Evolutionary conservation across 1,139 yeast genomes (phyloP), one percentile per base, ranked within the genome.

Genomic region (Hansenula sp.): DNA sequence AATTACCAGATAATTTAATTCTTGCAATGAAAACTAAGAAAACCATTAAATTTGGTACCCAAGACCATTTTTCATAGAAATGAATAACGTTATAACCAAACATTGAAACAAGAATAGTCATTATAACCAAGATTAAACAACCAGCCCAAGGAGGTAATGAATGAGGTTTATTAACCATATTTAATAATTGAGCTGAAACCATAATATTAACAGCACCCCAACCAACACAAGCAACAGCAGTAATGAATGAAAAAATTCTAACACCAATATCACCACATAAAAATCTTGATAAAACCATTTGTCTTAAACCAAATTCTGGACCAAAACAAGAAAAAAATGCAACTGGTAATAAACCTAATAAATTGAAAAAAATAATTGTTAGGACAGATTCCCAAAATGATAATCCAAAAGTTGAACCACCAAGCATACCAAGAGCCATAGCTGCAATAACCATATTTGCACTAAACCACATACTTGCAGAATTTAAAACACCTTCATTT

Each of bases 161-260:
- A 38, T 72, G 71, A 33, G 68, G 67, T 21, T 68, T 47, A 64
- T 87, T 86, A 48, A 88, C 82, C 60, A 85, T 79, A 64, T 83
- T 81, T 51, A 89, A 71, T 57, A 89, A 70, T 61, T 87, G 95
- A 20, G 96, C 95, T 28, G 94, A 80, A 22, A 89, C 84, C 78
- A 89, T 86, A 49, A 88, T 85, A 65, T 89, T 90, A 36, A 88
- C 94, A 16, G 95, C 87, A 64, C 95, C 89, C 97, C 97, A 89
- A 50, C 97, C 97, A 48, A 89, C 76, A 74, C 96, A 87, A 14
- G 96, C 94, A 55, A 89, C 64, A 55, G 82, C 77, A 60, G 89
- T 89, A 56, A 89, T 71, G 33, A 82, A 61, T 16, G 95, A 82
- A 57, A 89, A 85, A 43, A 89, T 70, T 60, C 95, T 75, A 64